These are phyloP conservation scores for Aspergillus diversus DNA, from an alignment of 495 filamentous ascomycete genomes.

Conservation along the genomic window DNA sequence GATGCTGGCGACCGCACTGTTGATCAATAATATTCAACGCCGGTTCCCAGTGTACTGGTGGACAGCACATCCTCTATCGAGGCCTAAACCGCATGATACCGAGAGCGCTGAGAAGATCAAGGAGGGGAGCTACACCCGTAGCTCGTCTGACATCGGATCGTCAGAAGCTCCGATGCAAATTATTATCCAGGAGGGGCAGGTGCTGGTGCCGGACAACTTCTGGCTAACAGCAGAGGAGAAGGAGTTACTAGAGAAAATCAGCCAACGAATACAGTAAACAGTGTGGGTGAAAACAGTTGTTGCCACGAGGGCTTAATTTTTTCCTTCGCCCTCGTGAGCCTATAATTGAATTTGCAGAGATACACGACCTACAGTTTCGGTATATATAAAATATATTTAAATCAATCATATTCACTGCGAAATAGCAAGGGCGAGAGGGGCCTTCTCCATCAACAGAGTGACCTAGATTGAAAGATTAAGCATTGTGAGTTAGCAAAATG, in stretches of 20 bases:
- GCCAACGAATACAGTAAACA: constrained; percentile 31
- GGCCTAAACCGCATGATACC: constrained; percentile 24
- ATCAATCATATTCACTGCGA: no score
- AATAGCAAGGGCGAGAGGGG: no score
- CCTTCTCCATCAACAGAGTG: no score
- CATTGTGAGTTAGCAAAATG: no score
- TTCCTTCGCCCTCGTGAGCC: no score
- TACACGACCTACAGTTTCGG: no score
- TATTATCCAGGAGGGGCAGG: constrained; percentile 33
- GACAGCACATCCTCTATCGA: constrained; percentile 40
- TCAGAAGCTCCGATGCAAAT: constrained; percentile 35
- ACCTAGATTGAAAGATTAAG: no score
- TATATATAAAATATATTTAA: no score
- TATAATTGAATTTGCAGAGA: no score
- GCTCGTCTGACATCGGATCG: constrained; percentile 32
- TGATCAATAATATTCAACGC: constrained; percentile 78
- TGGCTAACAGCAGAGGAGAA: constrained; percentile 39
- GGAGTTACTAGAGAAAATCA: constrained; percentile 35
- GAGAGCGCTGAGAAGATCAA: constrained; percentile 28
- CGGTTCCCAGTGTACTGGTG: constrained; percentile 81
- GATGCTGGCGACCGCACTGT: constrained; percentile 66
- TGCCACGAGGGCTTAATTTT: no score
- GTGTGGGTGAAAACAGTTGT: neutral
- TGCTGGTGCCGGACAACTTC: constrained; percentile 41
- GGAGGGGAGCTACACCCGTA: constrained; percentile 19